These are phyloP conservation scores for Suillus decipiens DNA, from an alignment of 768 basidiomycete genomes.

Conservation along the genomic window DNA sequence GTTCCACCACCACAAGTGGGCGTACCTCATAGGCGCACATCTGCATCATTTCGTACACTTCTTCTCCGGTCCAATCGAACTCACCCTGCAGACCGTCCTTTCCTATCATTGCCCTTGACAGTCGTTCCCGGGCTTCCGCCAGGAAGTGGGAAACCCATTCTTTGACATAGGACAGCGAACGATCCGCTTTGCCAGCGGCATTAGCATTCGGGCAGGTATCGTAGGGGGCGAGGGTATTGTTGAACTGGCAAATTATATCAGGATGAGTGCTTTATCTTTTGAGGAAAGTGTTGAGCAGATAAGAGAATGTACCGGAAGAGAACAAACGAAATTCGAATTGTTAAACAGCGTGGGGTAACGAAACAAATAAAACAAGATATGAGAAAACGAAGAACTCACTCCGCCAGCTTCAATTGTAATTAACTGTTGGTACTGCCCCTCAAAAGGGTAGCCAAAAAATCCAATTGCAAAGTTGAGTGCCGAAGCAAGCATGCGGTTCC, in stretches of 20 bases:
- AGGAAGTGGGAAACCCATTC: slow-evolving; percentile 79
- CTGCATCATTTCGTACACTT: slow-evolving; percentile 78
- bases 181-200: slow-evolving; percentile 46
- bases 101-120: slow-evolving; percentile 30
- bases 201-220: slow-evolving; percentile 74
- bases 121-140: slow-evolving; percentile 57
- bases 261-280: not conserved
- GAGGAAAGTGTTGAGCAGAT: not conserved
- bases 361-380: slow-evolving; percentile 22
- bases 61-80: slow-evolving; percentile 61
- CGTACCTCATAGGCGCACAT: slow-evolving; percentile 83
- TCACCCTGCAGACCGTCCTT: slow-evolving; percentile 36
- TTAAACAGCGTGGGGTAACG: no score
- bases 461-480: slow-evolving; percentile 71
- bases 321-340: slow-evolving; percentile 18
- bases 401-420: slow-evolving; percentile 69
- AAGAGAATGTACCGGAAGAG: not conserved
- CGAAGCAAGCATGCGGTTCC: slow-evolving; percentile 72
- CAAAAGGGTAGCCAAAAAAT: slow-evolving; percentile 76
- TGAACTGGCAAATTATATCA: slow-evolving; percentile 47
- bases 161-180: slow-evolving; percentile 56
- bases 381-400: slow-evolving; percentile 37
- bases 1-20: not conserved
- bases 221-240: slow-evolving; percentile 87
- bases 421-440: slow-evolving; percentile 73